Base-by-base conservation (phyloP, 305 asterid species). In the Salvia sclarea region DNA sequence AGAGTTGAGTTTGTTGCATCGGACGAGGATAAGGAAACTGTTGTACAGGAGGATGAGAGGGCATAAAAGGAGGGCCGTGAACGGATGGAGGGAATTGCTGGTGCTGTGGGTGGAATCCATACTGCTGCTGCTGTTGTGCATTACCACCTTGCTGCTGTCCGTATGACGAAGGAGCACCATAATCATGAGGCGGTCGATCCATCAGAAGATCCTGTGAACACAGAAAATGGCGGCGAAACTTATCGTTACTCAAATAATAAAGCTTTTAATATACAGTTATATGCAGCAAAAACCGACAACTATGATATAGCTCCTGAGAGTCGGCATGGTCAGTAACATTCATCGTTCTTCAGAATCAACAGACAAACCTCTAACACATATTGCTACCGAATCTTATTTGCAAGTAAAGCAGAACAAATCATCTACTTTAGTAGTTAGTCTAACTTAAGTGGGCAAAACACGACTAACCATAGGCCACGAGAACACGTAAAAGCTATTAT, bases 131-230 rank as follows among this genome's bases (percentile, higher is more conserved):
- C 77, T 80, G 97, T 54, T 80, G 88, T 30, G 77, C 57, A 67
- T 82, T 84, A 72, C 78, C 45, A 9, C 76, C 77, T 83, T 88
- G 96, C 73, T 92, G 98, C 76, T 93, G 98, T 66, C 89, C 83
- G 73, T 76, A 87, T 16, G 90, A 67, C 90, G 85, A 83, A 0
- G 94, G 86, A 74, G 90, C 83, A 47, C 90, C 89, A 76, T 85
- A 93, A 41, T 93, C 98, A 73, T 83, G 98, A 28, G 94, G 85
- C 52, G 77, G 96, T 28, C 96, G 92, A 77, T 93, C 98, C 98
- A 93, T 93, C 70, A 62, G 40, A 45, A 12, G 11, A 74, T 20
- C 55, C 66, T 58, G 31, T 33, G 45, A 41, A 60, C 50, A 40
- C 45, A 47, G 33, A 56, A 48, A 47, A 58, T 44, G 17, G 55